phyloP scores from a whole-genome alignment of 441 rosid species.

The Metrosideros polymorpha region DNA sequence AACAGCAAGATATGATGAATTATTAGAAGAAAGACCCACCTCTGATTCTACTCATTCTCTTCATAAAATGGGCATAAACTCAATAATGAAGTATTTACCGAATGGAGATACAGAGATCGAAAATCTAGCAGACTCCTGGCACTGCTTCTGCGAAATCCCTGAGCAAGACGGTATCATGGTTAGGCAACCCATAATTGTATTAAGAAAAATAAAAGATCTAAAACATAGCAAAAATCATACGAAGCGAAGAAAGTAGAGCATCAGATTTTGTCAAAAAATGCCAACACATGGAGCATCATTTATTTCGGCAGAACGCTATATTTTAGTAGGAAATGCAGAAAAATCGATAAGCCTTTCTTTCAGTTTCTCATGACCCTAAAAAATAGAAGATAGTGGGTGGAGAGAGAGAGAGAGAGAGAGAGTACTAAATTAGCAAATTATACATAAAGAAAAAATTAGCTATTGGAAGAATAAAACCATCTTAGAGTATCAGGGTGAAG shows the following conservation, averaged over 20 bases:
- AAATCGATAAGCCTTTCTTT: neutral
- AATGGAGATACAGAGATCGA: conserved; percentile 48
- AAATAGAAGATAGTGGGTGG: too few species aligned
- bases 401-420: too few species aligned
- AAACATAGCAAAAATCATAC: neutral
- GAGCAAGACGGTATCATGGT: neutral
- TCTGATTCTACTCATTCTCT: neutral
- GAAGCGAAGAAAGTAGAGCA: neutral
- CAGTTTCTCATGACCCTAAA: neutral
- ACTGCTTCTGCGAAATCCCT: conserved; percentile 46
- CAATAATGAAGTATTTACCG: conserved; percentile 20
- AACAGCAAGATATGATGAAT: neutral
- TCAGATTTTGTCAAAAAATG: neutral
- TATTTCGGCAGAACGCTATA: neutral
- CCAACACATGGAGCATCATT: neutral
- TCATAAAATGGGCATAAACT: neutral
- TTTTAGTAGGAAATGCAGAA: neutral
- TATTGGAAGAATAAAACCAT: neutral
- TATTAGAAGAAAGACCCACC: neutral
- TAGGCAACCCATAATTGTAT: neutral
- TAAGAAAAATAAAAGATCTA: neutral
- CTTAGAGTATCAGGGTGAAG: neutral
- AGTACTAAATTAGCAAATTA: neutral
- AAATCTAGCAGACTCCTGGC: conserved; percentile 27
- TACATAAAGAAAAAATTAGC: neutral